Percentiles rank a stretch among this genome's conserved stretches.
phyloP scores from a whole-genome alignment of 352 stramenopile species.

The Pythium biforme region DNA sequence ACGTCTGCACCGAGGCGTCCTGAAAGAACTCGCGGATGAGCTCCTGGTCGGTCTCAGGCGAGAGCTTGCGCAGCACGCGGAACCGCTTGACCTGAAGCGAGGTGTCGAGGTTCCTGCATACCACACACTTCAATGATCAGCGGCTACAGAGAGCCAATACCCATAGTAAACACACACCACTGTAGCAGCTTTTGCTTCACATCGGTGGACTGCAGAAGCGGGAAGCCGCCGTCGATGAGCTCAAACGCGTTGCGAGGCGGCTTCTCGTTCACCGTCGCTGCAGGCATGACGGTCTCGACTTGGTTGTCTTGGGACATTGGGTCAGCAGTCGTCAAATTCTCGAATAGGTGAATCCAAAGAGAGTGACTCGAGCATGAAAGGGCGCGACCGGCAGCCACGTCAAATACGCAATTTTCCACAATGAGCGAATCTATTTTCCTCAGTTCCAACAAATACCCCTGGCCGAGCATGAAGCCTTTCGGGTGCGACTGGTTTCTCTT shows the following conservation, averaged over 20 bases:
- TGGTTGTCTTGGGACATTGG: conserved; percentile 16
- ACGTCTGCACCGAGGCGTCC: conserved; percentile 30
- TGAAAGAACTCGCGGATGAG: conserved; percentile 61
- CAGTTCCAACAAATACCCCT: conserved; percentile 8
- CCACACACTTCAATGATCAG: neutral
- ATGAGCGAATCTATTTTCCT: conserved; percentile 13
- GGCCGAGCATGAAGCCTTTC: neutral
- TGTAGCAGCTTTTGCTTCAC: conserved; percentile 76
- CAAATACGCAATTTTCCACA: no score
- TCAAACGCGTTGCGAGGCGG: conserved; percentile 34
- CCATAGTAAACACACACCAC: no score
- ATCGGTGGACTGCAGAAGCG: conserved; percentile 43
- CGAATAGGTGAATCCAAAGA: neutral
- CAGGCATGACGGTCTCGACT: neutral
- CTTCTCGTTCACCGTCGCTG: neutral
- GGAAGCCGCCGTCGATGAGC: conserved; percentile 43
- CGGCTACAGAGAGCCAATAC: no score
- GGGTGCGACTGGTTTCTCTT: neutral
- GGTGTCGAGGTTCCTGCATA: conserved; percentile 57
- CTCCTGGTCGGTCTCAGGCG: conserved; percentile 36
- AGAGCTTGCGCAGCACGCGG: conserved; percentile 44
- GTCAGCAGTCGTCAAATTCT: neutral
- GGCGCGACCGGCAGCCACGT: neutral
- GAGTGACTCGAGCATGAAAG: conserved; percentile 4
- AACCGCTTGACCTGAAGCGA: conserved; percentile 62